Evolutionary conservation across 192 early-diverging fungal genomes (phyloP).

Genomic region (Coemansia sp.): DNA sequence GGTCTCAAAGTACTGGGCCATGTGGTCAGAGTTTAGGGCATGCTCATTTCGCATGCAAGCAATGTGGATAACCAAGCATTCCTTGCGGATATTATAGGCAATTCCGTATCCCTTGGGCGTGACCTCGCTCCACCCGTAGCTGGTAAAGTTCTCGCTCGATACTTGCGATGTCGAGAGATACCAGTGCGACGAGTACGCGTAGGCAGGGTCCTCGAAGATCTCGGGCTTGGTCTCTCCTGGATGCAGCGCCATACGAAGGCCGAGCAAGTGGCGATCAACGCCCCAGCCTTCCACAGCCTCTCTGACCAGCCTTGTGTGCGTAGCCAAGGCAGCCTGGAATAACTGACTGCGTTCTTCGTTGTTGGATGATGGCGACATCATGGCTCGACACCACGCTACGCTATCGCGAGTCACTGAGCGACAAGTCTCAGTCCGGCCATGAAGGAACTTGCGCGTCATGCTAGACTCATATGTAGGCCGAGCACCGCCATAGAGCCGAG

Average conservation of each 20-base stretch:
- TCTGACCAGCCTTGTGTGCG: conserved; percentile 79
- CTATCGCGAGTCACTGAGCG: conserved; percentile 76
- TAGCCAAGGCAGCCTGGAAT: conserved; percentile 70
- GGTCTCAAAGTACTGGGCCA: conserved; percentile 77
- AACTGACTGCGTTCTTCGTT: conserved; percentile 63
- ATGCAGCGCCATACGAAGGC: conserved; percentile 75
- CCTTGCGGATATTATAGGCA: conserved; percentile 92
- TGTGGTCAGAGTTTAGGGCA: conserved; percentile 56
- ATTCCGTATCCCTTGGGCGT: conserved; percentile 88
- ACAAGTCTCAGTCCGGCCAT: conserved; percentile 93
- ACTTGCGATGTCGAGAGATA: conserved; percentile 93
- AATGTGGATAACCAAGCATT: conserved; percentile 84
- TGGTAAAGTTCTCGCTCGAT: conserved; percentile 84
- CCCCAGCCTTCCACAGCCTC: conserved; percentile 79
- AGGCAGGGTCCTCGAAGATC: conserved; percentile 86
- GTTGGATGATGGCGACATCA: conserved; percentile 63
- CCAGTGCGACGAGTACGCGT: conserved; percentile 85
- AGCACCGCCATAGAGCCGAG: conserved; percentile 76
- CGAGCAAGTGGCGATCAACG: conserved; percentile 89
- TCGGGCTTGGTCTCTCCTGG: conserved; percentile 74
- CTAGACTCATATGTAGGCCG: conserved; percentile 92
- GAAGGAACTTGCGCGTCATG: conserved; percentile 87
- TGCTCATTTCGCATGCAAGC: conserved; percentile 64
- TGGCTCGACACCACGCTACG: conserved; percentile 75
- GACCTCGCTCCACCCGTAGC: conserved; percentile 91